Evolutionary conservation across 129 eudicot genomes (phyloP), one percentile per base, ranked within the genome.

Genomic region (Centaurea solstitialis): DNA sequence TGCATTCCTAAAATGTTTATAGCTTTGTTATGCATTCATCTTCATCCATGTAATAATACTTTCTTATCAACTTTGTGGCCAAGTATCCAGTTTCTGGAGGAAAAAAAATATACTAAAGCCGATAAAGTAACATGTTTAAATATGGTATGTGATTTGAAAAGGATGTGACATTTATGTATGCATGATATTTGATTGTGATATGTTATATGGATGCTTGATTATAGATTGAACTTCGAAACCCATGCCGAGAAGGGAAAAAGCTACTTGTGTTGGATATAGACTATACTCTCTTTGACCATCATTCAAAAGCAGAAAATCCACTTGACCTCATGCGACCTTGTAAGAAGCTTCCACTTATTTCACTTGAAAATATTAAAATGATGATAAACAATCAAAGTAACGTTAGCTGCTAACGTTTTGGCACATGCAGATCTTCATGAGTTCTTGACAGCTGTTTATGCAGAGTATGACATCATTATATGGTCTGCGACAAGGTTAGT

Each of bases 401-500:
- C 61, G 33, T 37, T 47, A 62, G 50, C 28, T 13, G 33, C 78
- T 75, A 40, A 69, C 30, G 1, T 26, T 26, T 26, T 26, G 30
- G 30, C 30, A 26, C 39, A 23, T 80, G 85, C 93, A 95, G 99
- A 95, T 88, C 98, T 95, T 70, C 99, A 95, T 64, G 98, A 95
- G 81, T 95, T 92, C n/a, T 93, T 95, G 17, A 57, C 99, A 20
- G 99, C 99, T 73, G 97, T 77, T 78, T 95, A 95, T 89, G 94
- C 99, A 3, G 99, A 92, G 91, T 95, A 95, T 87, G 99, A 95
- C 84, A 92, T 95, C 80, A 90, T 95, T 81, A 95, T 95, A 85
- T 95, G 99, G 99, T 95, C 99, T 75, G 99, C 99, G 24, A 95
- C 99, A 74, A 95, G 93, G 99, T 89, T 72, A 74, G 85, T 17